Conservation (phyloP, 2,329 filamentous ascomycete species). For the Sporothrix euskadiensis region DNA sequence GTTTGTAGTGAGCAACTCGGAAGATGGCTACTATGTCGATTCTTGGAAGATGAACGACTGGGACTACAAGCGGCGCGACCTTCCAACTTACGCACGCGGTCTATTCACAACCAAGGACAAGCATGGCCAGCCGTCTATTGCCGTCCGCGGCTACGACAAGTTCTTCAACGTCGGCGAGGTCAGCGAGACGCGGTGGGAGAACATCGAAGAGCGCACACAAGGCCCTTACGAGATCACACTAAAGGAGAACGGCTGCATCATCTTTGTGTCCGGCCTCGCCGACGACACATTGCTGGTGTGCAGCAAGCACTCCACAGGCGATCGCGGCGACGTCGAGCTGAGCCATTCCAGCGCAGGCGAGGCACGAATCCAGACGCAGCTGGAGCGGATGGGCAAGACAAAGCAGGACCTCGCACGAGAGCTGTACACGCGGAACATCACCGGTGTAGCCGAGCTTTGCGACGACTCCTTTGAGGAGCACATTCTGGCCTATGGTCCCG, state of each 20-base stretch:
- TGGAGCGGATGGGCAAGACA: slow-evolving; percentile 74
- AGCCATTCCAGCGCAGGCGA: slow-evolving; percentile 88
- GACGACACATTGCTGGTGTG: slow-evolving; percentile 91
- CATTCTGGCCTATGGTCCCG: slow-evolving; percentile 81
- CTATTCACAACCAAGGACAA: slow-evolving; percentile 78
- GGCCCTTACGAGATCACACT: slow-evolving; percentile 94
- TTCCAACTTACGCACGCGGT: slow-evolving; percentile 91
- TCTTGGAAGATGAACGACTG: slow-evolving; percentile 94
- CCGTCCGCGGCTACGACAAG: slow-evolving; percentile 91
- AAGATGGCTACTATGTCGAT: slow-evolving; percentile 68
- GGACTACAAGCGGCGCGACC: slow-evolving; percentile 85
- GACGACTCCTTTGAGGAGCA: slow-evolving; percentile 97
- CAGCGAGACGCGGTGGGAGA: slow-evolving; percentile 75
- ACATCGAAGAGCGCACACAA: slow-evolving; percentile 71
- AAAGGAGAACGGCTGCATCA: slow-evolving; percentile 99
- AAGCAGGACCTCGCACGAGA: slow-evolving; percentile 74
- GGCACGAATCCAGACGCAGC: slow-evolving; percentile 75
- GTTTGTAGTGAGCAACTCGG: slow-evolving; percentile 66
- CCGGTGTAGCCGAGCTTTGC: slow-evolving; percentile 92
- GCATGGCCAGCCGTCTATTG: slow-evolving; percentile 72
- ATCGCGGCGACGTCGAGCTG: slow-evolving; percentile 65
- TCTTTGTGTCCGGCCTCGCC: slow-evolving; percentile 89
- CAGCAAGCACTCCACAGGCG: slow-evolving; percentile 95
- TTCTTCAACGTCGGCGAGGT: slow-evolving; percentile 96
- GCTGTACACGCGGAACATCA: slow-evolving; percentile 79